phyloP scores from a whole-genome alignment of 345 rosid genomes.

The Citrus unshiu region DNA sequence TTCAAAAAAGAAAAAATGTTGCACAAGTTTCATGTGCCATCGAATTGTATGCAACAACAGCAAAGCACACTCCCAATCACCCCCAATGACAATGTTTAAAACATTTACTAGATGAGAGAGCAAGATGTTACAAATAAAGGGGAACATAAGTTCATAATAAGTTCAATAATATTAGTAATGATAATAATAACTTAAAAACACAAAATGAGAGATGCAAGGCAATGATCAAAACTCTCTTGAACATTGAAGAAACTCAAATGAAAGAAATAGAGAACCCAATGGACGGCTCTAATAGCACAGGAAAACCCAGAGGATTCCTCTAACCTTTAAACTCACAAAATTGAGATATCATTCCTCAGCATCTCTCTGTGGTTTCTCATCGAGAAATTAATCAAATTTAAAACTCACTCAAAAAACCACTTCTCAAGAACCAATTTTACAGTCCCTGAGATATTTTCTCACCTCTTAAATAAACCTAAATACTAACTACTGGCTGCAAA shows the following conservation, averaged over 20 bases:
- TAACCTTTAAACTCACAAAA: background rate
- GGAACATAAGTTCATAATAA: too few relatives aligned
- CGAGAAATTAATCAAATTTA: constrained; percentile 12
- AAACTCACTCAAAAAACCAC: constrained; percentile 21
- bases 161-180: too few relatives aligned
- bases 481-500: constrained; percentile 60
- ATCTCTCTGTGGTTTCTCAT: background rate
- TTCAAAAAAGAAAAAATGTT: too few relatives aligned
- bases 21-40: too few relatives aligned
- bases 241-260: background rate
- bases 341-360: constrained; percentile 10
- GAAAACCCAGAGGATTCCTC: constrained; percentile 46
- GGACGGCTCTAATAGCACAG: constrained; percentile 70
- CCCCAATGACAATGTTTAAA: too few relatives aligned
- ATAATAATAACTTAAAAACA: background rate
- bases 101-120: too few relatives aligned
- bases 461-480: too few relatives aligned
- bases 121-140: too few relatives aligned
- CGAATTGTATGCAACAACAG: too few relatives aligned
- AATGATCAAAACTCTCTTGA: constrained; percentile 8
- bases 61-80: too few relatives aligned
- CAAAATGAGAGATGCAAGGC: background rate
- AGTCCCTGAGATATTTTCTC: constrained; percentile 17
- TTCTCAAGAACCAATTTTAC: constrained; percentile 18
- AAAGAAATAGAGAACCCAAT: constrained; percentile 7